Evolutionary conservation across 768 basidiomycete species (phyloP).

Genomic region (Galerina marginata): DNA sequence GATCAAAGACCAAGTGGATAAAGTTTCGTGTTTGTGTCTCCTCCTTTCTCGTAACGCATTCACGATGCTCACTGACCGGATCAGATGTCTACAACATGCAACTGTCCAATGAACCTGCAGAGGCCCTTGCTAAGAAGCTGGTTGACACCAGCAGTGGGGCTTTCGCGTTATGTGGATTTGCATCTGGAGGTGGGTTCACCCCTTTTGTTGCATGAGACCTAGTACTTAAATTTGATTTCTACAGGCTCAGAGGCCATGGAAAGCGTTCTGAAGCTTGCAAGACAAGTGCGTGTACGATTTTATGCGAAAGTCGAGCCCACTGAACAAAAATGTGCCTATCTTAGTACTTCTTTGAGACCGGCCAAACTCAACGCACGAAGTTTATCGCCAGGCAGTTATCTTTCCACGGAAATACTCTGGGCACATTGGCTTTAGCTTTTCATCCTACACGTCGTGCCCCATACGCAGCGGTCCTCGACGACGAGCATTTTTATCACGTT

Average conservation of each 20-base stretch:
- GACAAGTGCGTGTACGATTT: constrained; percentile 56
- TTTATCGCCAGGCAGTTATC: constrained; percentile 82
- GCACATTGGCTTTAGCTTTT: constrained; percentile 68
- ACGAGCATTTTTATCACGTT: constrained; percentile 78
- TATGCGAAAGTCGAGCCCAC: background rate
- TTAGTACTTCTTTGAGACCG: constrained; percentile 74
- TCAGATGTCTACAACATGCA: constrained; percentile 90
- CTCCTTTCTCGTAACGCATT: background rate
- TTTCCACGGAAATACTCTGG: constrained; percentile 86
- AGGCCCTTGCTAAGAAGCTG: constrained; percentile 72
- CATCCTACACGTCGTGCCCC: constrained; percentile 73
- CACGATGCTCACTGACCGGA: background rate
- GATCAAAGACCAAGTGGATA: constrained; percentile 81
- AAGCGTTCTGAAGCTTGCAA: constrained; percentile 78
- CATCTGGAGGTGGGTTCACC: constrained; percentile 66
- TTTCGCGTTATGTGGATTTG: constrained; percentile 73
- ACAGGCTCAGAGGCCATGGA: constrained; percentile 92
- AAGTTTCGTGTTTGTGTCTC: constrained; percentile 66
- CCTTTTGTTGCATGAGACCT: background rate
- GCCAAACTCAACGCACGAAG: constrained; percentile 72
- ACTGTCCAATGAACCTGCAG: constrained; percentile 79
- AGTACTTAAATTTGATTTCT: constrained; percentile 1
- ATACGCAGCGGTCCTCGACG: constrained; percentile 69
- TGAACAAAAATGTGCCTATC: background rate
- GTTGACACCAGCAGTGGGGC: constrained; percentile 73